These are phyloP conservation scores for Botryotinia narcissicola DNA, from an alignment of 2,329 filamentous ascomycete genomes.

Conservation along the genomic window DNA sequence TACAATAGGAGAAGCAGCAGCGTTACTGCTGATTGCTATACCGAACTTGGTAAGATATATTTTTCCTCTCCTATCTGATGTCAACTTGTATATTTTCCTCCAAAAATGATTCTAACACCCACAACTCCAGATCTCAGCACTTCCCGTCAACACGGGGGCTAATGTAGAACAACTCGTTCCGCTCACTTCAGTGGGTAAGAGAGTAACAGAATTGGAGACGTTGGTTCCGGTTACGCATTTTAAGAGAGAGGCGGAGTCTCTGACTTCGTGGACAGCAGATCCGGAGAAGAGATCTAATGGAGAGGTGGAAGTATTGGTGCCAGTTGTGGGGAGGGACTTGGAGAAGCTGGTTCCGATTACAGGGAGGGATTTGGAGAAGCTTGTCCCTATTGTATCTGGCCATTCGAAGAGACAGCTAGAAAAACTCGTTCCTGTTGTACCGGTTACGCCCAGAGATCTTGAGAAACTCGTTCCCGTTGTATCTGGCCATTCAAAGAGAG, in stretches of 20 bases:
- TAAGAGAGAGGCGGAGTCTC: background rate
- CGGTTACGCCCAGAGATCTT: background rate
- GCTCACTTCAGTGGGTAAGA: background rate
- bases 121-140: background rate
- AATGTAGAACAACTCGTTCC: background rate
- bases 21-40: background rate
- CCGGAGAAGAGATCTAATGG: background rate
- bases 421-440: background rate
- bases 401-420: background rate
- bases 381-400: background rate
- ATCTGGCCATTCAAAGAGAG: background rate
- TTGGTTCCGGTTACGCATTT: background rate
- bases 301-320: background rate
- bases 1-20: background rate
- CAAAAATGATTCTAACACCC: background rate
- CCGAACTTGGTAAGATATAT: slow-evolving; percentile 1
- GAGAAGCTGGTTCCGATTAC: background rate
- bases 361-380: background rate
- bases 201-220: background rate
- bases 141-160: background rate
- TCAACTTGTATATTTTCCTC: too few relatives aligned
- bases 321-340: background rate
- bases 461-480: background rate
- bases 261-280: background rate
- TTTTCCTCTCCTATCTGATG: background rate